Evolutionary conservation across 2,329 filamentous ascomycete genomes (phyloP), one percentile per base, ranked within the genome.

Genomic region (Xylaria sp.): DNA sequence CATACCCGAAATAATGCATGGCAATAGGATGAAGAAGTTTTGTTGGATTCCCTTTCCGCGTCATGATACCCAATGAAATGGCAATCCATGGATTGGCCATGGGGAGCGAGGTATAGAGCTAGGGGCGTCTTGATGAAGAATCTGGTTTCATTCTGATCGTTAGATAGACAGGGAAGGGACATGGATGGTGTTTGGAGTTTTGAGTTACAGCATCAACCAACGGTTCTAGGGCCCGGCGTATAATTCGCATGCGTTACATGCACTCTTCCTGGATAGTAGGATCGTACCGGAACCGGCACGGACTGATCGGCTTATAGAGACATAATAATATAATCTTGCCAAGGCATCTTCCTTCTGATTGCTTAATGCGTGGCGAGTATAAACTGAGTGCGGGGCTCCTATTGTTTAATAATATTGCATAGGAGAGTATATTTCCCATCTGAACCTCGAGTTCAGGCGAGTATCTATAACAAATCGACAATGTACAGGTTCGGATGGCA

Each of bases 51-150:
- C n/a, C 56, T 70, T 73, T 73, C 64, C 61, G 58, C 67, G 57
- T 71, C 68, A 74, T 67, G 74, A 76, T 76, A 75, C 74, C 74
- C 73, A 69, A 66, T 57, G 61, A 60, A 61, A 55, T 55, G 61
- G 51, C 42, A 67, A 68, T 71, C 36, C 61, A 61, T 55, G 61
- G 45, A 67, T 60, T 51, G 42, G 61, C 42, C 50, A 62, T 51
- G 50, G 36, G 57, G 54, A 67, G 39, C 39, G 50, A 69, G 27
- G 3, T 55, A 67, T 71, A 69, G 69, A 69, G 50, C 36, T 59
- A n/a, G 53, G 65, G 61, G 24, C 21, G 39, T 61, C n/a, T 56
- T 63, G 57, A 39, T 36, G 21, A 64, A 55, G 30, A 32, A 54
- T 55, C 39, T 30, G 45, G 12, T 57, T 63, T 61, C 36, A 39